Evolutionary conservation across 306 rosid genomes (phyloP), one percentile per base, ranked within the genome.

Genomic region (Astragalus glycyphyllos): DNA sequence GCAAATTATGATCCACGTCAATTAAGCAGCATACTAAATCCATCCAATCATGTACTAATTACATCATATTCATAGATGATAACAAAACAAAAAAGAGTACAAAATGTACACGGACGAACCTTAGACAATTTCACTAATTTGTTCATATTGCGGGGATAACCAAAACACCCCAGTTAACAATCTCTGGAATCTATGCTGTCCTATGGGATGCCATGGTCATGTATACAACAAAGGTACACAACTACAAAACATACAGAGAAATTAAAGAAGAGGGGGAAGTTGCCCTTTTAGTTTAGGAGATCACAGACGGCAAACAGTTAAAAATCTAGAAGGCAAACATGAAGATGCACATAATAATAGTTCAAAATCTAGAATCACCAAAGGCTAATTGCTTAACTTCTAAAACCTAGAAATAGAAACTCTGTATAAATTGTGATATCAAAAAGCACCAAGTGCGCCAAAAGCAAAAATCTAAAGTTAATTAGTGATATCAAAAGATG

Each of bases 361-460:
- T 45, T 14, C 41, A 62, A 60, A 68, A 55, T 5, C 26, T 16
- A 46, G 5, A 38, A 58, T 38, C 15, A 41, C 51, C 71, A 51
- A 46, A 11, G 50, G 15, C 26, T 9, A 63, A 66, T 62, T 72
- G 46, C 13, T 61, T 47, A 32, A 61, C 26, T n/a, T n/a, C 7
- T 6, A 20, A 17, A 51, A 59, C 53, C 77, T 16, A 37, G 8
- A 68, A 76, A 68, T n/a, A 50, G 15, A 35, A 58, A 65, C 8
- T n/a, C 4, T 47, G 56, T 4, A 66, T 7, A 42, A 31, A 55
- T 7, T 54, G 20, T n/a, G n/a, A n/a, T n/a, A n/a, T n/a, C n/a
- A n/a, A n/a, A n/a, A n/a, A n/a, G n/a, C n/a, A n/a, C n/a, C n/a
- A n/a, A n/a, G n/a, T n/a, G n/a, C n/a, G n/a, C n/a, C n/a, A n/a